Percentiles rank a stretch among this genome's conserved stretches.
These are phyloP conservation scores for Chlorella sorokiniana DNA, from an alignment of 139 green algal species.

Conservation along the genomic window DNA sequence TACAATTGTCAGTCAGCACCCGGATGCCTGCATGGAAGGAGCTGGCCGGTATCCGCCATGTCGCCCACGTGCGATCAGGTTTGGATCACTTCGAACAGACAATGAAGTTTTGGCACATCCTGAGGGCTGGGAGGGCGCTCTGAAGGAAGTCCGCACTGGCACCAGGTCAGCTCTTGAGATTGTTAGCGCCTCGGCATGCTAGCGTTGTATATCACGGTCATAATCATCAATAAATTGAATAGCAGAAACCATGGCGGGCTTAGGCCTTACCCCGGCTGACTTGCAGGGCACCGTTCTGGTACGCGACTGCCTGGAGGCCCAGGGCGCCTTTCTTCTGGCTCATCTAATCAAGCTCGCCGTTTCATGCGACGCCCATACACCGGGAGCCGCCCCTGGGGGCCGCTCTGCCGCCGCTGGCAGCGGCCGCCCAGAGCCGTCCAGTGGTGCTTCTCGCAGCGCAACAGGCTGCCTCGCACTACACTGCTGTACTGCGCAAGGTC, in stretches of 20 bases:
- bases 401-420: neutral
- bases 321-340: conserved; percentile 4
- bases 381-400: neutral
- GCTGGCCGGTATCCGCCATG: no score
- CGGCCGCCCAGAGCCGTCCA: neutral
- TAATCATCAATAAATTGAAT: neutral
- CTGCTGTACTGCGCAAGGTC: conserved; percentile 15
- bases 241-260: neutral
- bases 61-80: no score
- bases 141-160: no score
- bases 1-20: no score
- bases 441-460: conserved; percentile 13
- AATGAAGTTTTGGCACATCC: no score
- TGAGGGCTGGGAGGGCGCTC: no score
- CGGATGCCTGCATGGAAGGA: no score
- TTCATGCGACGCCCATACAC: no score
- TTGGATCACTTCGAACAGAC: no score
- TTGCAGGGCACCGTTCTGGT: neutral
- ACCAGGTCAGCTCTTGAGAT: no score
- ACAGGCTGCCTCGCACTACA: conserved; percentile 10
- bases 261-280: neutral
- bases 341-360: conserved; percentile 5
- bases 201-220: no score
- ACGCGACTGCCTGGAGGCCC: conserved; percentile 18
- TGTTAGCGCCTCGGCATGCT: no score